Evolutionary conservation across 129 eudicot genomes (phyloP).

Genomic region (Flaveria bidentis): DNA sequence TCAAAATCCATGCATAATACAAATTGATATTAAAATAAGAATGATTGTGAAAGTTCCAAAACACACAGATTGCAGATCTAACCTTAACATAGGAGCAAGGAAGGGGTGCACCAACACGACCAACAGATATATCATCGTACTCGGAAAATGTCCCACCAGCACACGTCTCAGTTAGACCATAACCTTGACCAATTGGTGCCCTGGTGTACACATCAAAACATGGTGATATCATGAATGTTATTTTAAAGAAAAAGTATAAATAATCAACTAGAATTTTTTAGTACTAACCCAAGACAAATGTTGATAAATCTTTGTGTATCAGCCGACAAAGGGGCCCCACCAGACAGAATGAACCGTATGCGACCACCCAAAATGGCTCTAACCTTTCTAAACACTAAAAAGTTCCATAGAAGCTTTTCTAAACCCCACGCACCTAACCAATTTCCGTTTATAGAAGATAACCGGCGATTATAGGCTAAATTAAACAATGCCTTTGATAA

Average conservation of each 20-base stretch:
- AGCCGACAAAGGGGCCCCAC: constrained; percentile 93
- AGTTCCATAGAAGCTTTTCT: constrained; percentile 78
- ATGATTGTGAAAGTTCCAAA: background rate
- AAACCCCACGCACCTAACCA: constrained; percentile 98
- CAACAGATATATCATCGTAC: constrained; percentile 92
- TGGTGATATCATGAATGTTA: background rate
- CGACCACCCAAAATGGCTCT: constrained; percentile 90
- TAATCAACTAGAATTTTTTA: constrained; percentile 16
- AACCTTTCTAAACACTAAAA: constrained; percentile 74
- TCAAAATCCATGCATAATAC: background rate
- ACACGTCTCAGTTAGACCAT: constrained; percentile 96
- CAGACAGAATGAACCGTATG: constrained; percentile 86
- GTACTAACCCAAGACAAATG: constrained; percentile 74
- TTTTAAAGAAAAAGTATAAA: background rate
- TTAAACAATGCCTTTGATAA: constrained; percentile 71
- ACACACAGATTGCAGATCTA: constrained; percentile 18
- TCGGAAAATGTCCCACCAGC: constrained; percentile 98
- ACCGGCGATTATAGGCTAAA: constrained; percentile 71
- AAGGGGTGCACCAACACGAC: constrained; percentile 95
- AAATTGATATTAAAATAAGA: constrained; percentile 1
- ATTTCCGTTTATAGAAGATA: constrained; percentile 87
- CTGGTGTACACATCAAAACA: constrained; percentile 37
- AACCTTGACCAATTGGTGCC: constrained; percentile 99
- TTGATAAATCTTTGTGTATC: constrained; percentile 97
- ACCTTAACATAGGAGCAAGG: constrained; percentile 95